Base-by-base conservation (phyloP, 164 flowering plant species). In the Nymphaea colorata region DNA sequence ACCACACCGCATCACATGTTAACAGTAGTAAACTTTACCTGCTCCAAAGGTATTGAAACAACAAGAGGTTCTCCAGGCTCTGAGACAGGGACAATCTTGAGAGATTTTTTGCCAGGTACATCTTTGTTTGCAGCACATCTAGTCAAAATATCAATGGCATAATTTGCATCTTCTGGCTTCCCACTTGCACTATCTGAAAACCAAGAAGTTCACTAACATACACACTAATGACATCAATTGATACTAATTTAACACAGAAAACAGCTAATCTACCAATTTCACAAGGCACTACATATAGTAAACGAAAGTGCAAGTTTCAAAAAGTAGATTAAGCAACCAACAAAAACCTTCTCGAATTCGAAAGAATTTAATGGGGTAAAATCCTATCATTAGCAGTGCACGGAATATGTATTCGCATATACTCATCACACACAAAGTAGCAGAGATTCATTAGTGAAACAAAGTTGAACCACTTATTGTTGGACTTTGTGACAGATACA, bases 121-220 rank as follows among this genome's bases (percentile, higher is more conserved):
- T 83, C 91, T 77, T 75, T 84, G 60, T 62, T 78, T 64, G 87
- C 88, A 16, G 68, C 68, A 75, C 99, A 95, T 82, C 96, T 85
- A 25, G 98, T 95, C 69, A 95, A 97, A 72, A 92, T 79, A 77
- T 89, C 94, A 42, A 95, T 84, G 5, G 78, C 83, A 74, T 90
- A 92, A 75, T 76, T 78, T 65, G 88, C 84, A 79, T 89, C 88
- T 78, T 95, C 96, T 25, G 97, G 94, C 76, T 86, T 95, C 69
- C 61, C 78, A 74, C 64, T 82, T 53, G 71, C 83, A 75, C 87
- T 91, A 76, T 89, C 96, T 90, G 78, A 42, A 80, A 64, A 64
- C 6, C 25, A 44, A 74, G 15, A 60, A 62, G 43, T 51, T 64
- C 41, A 51, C 67, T 41, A 18, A 67, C 16, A 16, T 18, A 41